Conservation (phyloP, 305 asterid species). For the Caryopteris hybrid region DNA sequence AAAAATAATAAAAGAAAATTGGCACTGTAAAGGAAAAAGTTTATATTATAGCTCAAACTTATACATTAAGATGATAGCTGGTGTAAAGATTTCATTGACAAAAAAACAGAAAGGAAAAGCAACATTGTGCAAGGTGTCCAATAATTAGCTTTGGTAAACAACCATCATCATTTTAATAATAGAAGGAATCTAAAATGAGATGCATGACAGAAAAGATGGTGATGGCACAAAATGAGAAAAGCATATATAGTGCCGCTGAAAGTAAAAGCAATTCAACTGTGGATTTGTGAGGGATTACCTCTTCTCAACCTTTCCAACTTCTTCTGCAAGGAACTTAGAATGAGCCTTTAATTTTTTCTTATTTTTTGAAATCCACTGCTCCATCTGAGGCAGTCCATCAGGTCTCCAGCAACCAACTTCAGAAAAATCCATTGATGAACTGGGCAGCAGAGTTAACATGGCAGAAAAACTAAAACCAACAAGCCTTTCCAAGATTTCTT, state of each 20-base stretch:
- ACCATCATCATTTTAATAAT: not conserved
- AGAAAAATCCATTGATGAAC: conserved; percentile 18
- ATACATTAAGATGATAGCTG: not conserved
- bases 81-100: not conserved
- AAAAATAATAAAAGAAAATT: not conserved
- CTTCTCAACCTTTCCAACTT: conserved; percentile 45
- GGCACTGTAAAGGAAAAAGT: not conserved
- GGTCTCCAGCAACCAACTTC: conserved; percentile 40
- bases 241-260: not conserved
- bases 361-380: conserved; percentile 60
- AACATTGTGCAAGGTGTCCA: not conserved
- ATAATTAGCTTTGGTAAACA: not conserved
- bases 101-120: not conserved
- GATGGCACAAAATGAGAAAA: conserved; percentile 1
- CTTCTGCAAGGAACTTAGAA: conserved; percentile 42
- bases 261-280: conserved; percentile 3
- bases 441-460: conserved; percentile 25
- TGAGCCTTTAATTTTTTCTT: conserved; percentile 36
- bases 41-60: not conserved
- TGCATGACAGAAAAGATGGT: not conserved
- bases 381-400: conserved; percentile 66
- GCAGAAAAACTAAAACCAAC: conserved; percentile 46
- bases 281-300: conserved; percentile 37
- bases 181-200: not conserved
- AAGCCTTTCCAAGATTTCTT: conserved; percentile 76